Evolutionary conservation across 2,329 filamentous ascomycete species (phyloP), one percentile per base, ranked within the genome.

Genomic region (Plectosphaerella cucumerina): DNA sequence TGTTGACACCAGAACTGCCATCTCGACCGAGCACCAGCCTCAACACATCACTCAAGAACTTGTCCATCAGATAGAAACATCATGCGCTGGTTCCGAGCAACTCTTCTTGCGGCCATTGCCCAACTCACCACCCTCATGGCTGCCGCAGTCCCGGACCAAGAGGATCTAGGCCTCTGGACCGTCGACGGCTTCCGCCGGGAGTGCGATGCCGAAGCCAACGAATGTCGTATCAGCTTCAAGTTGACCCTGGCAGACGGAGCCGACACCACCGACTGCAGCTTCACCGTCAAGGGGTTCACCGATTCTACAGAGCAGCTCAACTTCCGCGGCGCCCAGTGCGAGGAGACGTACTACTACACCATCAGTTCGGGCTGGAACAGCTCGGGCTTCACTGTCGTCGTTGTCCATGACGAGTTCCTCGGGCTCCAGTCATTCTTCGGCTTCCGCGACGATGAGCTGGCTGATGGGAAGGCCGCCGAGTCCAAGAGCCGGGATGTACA

Each of bases 351-450:
- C 0, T 43, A 50, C 44, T 54, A 53, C 2, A 47, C 17, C 10
- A 12, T 57, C 21, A 54, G 48, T 6, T 47, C 47, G 2, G 49
- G 51, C 23, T 57, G 55, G 55, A 47, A 47, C 18, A 26, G 50
- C 12, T 14, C 12, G 6, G 41, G 43, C 0, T 54, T 52, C 1
- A 26, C 49, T 0, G 53, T 48, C 0, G 3, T 52, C 20, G 44
- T 47, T 2, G 26, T 57, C 0, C 50, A 52, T 10, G 51, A 51
- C 21, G 12, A 52, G 2, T 9, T 26, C 1, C 43, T 31, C 6
- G 44, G 14, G 9, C 46, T 45, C 0, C 11, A 50, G 0, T 50
- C 51, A 0, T 55, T 50, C 35, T 57, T 53, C 42, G 44, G 41
- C 0, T 55, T 47, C 41, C 44, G 22, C 1, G 49, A 57, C 2